Percentiles rank a stretch among this genome's conserved stretches.
Evolutionary conservation across 805 yeast genomes (phyloP).

Genomic region (Metschnikowia baotianmanensis): DNA sequence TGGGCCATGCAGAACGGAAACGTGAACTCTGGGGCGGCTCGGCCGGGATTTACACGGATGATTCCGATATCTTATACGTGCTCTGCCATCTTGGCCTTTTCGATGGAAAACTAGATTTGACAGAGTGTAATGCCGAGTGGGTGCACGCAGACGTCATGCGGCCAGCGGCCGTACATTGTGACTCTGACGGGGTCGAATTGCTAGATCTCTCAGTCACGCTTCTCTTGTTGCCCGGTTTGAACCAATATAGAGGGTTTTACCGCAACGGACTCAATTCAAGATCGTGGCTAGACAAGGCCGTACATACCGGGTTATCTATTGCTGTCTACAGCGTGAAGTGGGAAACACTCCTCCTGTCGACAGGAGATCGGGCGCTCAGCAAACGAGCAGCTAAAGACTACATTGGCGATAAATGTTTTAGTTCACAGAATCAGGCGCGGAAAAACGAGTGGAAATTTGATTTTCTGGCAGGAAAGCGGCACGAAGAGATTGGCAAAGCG

Average conservation of each 20-base stretch:
- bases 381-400: slow-evolving; percentile 30
- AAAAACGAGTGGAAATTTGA: slow-evolving; percentile 35
- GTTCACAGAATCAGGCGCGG: slow-evolving; percentile 16
- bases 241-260: slow-evolving; percentile 60
- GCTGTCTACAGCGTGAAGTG: slow-evolving; percentile 58
- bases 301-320: slow-evolving; percentile 79
- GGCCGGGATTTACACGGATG: slow-evolving; percentile 89
- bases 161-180: slow-evolving; percentile 18
- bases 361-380: slow-evolving; percentile 27
- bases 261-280: slow-evolving; percentile 74
- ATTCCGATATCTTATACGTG: slow-evolving; percentile 76
- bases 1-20: slow-evolving; percentile 30
- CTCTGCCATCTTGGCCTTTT: slow-evolving; percentile 74
- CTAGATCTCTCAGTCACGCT: slow-evolving; percentile 56
- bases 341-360: slow-evolving; percentile 35
- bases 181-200: slow-evolving; percentile 22
- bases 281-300: slow-evolving; percentile 51
- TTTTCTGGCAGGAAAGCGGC: too few species aligned
- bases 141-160: slow-evolving; percentile 24
- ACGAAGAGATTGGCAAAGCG: too few species aligned
- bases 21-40: slow-evolving; percentile 76
- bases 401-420: slow-evolving; percentile 21
- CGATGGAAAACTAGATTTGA: slow-evolving; percentile 32
- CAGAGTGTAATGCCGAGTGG: slow-evolving; percentile 35
- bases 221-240: slow-evolving; percentile 65